Conservation (phyloP, 108 stramenopile genomes). For the Cylindrotheca closterium region DNA sequence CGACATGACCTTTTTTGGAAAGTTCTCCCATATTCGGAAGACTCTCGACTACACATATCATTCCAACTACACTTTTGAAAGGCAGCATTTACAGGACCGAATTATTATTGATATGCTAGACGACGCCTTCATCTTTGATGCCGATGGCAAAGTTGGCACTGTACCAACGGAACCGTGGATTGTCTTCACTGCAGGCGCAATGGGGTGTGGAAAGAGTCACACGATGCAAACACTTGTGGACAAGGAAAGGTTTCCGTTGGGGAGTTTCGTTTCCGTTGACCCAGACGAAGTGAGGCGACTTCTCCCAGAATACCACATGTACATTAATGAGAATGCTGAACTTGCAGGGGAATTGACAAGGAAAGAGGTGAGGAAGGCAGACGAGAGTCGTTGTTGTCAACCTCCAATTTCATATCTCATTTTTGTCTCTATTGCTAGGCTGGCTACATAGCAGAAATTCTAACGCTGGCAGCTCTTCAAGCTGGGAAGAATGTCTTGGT, state of each 20-base stretch:
- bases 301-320: constrained; percentile 78
- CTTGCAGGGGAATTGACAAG: constrained; percentile 72
- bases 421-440: constrained; percentile 17
- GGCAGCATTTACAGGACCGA: constrained; percentile 72
- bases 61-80: constrained; percentile 58
- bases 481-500: constrained; percentile 80
- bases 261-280: constrained; percentile 83
- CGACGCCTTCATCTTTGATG: constrained; percentile 55
- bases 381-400: too few species aligned
- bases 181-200: constrained; percentile 91
- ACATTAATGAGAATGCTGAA: constrained; percentile 58
- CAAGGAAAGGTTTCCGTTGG: constrained; percentile 58
- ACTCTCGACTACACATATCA: constrained; percentile 71
- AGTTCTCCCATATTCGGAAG: constrained; percentile 59
- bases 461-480: constrained; percentile 76
- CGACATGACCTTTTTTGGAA: constrained; percentile 49
- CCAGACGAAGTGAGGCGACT: constrained; percentile 78
- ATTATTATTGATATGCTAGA: constrained; percentile 58
- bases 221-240: constrained; percentile 69
- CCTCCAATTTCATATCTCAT: background rate
- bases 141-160: constrained; percentile 64
- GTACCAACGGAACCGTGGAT: constrained; percentile 87
- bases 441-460: constrained; percentile 74
- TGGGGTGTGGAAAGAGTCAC: constrained; percentile 85
- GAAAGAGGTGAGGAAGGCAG: constrained; percentile 53